Evolutionary conservation across 1,284 basidiomycete genomes (phyloP).

Genomic region (Bjerkandera adusta): DNA sequence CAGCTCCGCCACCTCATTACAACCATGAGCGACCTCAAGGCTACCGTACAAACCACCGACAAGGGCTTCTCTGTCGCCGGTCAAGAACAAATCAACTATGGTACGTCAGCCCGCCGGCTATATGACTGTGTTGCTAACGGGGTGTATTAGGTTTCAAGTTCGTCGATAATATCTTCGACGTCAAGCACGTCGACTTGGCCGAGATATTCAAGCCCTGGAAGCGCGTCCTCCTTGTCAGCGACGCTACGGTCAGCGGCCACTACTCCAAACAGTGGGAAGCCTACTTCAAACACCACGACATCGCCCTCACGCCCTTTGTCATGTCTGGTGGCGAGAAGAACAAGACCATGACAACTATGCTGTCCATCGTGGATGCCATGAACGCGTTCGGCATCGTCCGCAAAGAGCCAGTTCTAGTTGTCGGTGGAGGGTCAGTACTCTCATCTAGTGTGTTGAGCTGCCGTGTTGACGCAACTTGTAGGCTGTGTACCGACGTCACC

Average conservation of each 20-base stretch:
- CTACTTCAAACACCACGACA: conserved; percentile 21
- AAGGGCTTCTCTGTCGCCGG: conserved; percentile 20
- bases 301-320: conserved; percentile 18
- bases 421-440: conserved; percentile 18
- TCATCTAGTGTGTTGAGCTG: background rate
- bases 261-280: conserved; percentile 19
- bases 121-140: background rate
- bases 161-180: conserved; percentile 21
- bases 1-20: background rate
- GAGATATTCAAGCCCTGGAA: conserved; percentile 19
- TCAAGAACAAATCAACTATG: conserved; percentile 20
- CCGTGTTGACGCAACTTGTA: background rate
- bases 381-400: conserved; percentile 21
- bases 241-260: conserved; percentile 15
- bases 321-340: conserved; percentile 23
- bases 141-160: conserved; percentile 16
- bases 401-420: conserved; percentile 22
- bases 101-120: conserved; percentile 1
- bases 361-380: conserved; percentile 23
- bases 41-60: conserved; percentile 14
- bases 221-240: conserved; percentile 21
- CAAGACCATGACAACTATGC: conserved; percentile 23
- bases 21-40: conserved; percentile 21
- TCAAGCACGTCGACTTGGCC: conserved; percentile 16
- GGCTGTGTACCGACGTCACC: conserved; percentile 21